Percentiles rank a stretch among this genome's conserved stretches.
These are phyloP conservation scores for Phlyctochytrium planicorne DNA, from an alignment of 192 early-diverging fungal species.

Conservation along the genomic window DNA sequence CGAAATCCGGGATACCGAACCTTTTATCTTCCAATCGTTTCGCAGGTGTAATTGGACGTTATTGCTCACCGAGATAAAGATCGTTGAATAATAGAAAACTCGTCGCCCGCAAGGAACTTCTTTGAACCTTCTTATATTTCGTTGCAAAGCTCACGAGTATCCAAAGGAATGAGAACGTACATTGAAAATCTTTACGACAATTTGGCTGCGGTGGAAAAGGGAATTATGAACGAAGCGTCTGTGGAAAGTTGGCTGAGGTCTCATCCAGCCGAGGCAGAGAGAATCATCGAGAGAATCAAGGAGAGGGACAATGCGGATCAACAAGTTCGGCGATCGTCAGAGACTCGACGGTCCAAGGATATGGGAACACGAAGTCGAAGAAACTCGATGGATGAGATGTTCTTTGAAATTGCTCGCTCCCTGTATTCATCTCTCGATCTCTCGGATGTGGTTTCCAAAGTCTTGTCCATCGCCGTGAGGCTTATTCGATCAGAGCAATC, in stretches of 20 bases:
- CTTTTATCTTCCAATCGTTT: too few relatives aligned
- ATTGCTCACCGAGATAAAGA: too few relatives aligned
- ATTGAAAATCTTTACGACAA: too few relatives aligned
- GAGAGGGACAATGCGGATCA: not conserved
- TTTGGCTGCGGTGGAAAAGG: too few relatives aligned
- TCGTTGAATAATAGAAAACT: too few relatives aligned
- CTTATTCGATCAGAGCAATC: constrained; percentile 22
- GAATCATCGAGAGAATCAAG: not conserved
- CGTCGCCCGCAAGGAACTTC: too few relatives aligned
- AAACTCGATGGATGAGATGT: constrained; percentile 4
- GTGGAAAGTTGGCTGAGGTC: not conserved
- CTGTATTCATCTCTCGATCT: constrained; percentile 21
- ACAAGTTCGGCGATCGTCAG: not conserved
- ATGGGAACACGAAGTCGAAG: not conserved
- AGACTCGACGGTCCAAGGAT: not conserved
- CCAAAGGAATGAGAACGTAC: too few relatives aligned
- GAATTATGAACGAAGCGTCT: too few relatives aligned
- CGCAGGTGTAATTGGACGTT: too few relatives aligned
- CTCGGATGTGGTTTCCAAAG: constrained; percentile 11
- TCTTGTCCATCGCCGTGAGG: constrained; percentile 14
- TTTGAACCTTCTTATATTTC: too few relatives aligned
- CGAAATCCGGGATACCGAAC: too few relatives aligned
- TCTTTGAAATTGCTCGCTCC: constrained; percentile 15
- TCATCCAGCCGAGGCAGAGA: not conserved
- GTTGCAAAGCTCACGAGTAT: too few relatives aligned